These are phyloP conservation scores for Prinsepia uniflora DNA, from an alignment of 306 rosid genomes.

Conservation along the genomic window DNA sequence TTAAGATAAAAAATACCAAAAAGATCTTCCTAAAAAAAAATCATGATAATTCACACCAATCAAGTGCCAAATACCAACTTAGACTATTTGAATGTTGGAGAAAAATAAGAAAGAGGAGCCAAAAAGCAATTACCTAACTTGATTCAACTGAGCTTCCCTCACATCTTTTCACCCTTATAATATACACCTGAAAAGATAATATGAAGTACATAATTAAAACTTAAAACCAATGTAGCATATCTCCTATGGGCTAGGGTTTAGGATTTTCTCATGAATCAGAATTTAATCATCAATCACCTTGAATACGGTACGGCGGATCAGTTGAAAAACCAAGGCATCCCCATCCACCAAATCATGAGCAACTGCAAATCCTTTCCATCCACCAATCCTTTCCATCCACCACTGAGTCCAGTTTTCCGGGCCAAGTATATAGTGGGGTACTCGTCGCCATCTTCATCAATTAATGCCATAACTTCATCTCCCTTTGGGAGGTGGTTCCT, in stretches of 20 bases:
- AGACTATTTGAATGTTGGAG: too few species aligned
- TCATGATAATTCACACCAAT: too few species aligned
- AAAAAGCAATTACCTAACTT: conserved; percentile 32
- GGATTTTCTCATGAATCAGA: too few species aligned
- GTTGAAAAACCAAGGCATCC: conserved; percentile 61
- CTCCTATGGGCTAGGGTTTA: too few species aligned
- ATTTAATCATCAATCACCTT: conserved; percentile 33
- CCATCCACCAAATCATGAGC: conserved; percentile 61
- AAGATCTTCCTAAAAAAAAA: too few species aligned
- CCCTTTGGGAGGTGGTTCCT: conserved; percentile 35
- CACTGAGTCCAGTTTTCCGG: conserved; percentile 43
- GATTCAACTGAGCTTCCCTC: conserved; percentile 19
- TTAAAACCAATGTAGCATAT: neutral
- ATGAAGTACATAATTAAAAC: neutral
- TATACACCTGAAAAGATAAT: conserved; percentile 50
- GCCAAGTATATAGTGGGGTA: conserved; percentile 37
- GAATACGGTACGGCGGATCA: conserved; percentile 41
- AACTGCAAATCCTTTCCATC: conserved; percentile 57
- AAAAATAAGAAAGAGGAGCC: too few species aligned
- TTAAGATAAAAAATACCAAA: too few species aligned
- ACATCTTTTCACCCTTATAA: conserved; percentile 47
- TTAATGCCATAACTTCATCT: conserved; percentile 35
- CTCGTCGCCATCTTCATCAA: conserved; percentile 43
- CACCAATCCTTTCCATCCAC: conserved; percentile 63
- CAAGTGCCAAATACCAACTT: too few species aligned